Evolutionary conservation across 2,329 filamentous ascomycete genomes (phyloP).

Genomic region (Phyllosticta paracitricarpa): DNA sequence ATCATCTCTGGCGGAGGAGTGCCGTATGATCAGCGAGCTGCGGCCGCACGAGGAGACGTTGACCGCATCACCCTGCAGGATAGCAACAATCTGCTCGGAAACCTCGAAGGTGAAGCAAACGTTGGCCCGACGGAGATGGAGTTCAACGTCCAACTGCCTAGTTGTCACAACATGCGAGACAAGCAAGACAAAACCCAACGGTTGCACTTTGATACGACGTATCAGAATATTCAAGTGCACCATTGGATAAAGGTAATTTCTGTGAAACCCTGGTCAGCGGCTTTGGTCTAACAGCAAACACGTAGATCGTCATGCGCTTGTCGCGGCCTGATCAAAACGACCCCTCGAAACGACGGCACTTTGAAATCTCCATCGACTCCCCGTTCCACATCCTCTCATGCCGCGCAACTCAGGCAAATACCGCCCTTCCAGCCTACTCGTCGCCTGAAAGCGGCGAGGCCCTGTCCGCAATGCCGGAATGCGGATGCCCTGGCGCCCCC

Average conservation of each 20-base stretch:
- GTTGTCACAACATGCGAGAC: conserved; percentile 71
- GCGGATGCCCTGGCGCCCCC: conserved; percentile 59
- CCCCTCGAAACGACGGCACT: conserved; percentile 71
- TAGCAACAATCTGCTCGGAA: conserved; percentile 65
- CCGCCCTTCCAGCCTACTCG: conserved; percentile 71
- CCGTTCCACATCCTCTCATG: conserved; percentile 90
- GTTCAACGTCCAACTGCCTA: conserved; percentile 85
- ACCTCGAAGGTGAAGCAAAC: conserved; percentile 64
- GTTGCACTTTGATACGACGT: conserved; percentile 84
- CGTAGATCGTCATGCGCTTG: conserved; percentile 83
- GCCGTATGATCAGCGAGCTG: conserved; percentile 49
- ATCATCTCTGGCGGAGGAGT: conserved; percentile 75
- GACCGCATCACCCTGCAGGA: conserved; percentile 44
- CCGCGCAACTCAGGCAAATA: conserved; percentile 86
- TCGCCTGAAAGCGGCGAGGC: conserved; percentile 35
- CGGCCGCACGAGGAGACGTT: conserved; percentile 40
- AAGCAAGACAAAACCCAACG: conserved; percentile 58
- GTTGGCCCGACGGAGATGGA: conserved; percentile 90
- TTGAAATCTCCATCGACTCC: conserved; percentile 93
- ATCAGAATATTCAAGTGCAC: conserved; percentile 85
- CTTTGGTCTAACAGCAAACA: conserved; percentile 6
- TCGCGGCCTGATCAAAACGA: conserved; percentile 74
- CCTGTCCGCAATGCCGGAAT: conserved; percentile 37
- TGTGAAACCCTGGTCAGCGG: background rate
- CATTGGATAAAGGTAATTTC: conserved; percentile 84